Evolutionary conservation across 805 yeast genomes (phyloP).

Genomic region (Saccharomycopsis schoenii): DNA sequence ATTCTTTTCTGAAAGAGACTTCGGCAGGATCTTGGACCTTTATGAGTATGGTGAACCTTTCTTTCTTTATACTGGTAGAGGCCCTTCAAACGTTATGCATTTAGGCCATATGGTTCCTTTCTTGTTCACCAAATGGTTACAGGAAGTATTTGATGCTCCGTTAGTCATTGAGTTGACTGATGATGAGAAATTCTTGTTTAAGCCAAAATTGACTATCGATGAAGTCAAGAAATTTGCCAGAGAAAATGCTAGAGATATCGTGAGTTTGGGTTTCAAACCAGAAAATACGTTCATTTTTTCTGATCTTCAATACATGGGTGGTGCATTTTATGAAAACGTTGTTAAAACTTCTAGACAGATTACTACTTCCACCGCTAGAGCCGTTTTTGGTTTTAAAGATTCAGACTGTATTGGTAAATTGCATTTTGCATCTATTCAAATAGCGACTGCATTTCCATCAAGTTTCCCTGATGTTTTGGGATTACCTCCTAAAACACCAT

Average conservation of each 20-base stretch:
- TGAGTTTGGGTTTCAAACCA: constrained; percentile 89
- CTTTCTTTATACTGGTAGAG: constrained; percentile 94
- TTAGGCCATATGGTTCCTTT: constrained; percentile 96
- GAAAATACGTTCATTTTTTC: constrained; percentile 93
- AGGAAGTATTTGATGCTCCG: constrained; percentile 95
- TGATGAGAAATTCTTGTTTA: constrained; percentile 94
- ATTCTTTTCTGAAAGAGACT: constrained; percentile 87
- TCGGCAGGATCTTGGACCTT: constrained; percentile 65
- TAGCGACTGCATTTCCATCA: constrained; percentile 91
- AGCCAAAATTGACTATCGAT: constrained; percentile 77
- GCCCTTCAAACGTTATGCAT: constrained; percentile 94
- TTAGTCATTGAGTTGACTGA: constrained; percentile 90
- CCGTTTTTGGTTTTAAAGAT: constrained; percentile 94
- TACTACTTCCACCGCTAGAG: constrained; percentile 93
- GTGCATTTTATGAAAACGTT: constrained; percentile 88
- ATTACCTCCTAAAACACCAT: constrained; percentile 80
- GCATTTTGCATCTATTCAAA: constrained; percentile 94
- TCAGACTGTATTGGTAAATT: constrained; percentile 89
- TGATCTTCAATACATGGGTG: constrained; percentile 87
- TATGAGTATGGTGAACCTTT: constrained; percentile 94
- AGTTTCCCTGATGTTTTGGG: constrained; percentile 92
- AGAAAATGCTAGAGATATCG: constrained; percentile 86
- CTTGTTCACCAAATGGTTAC: constrained; percentile 93
- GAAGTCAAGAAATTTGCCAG: constrained; percentile 74
- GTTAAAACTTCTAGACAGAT: constrained; percentile 89